These are phyloP conservation scores for Umbelopsis isabellina DNA, from an alignment of 192 early-diverging fungal genomes.

Conservation along the genomic window DNA sequence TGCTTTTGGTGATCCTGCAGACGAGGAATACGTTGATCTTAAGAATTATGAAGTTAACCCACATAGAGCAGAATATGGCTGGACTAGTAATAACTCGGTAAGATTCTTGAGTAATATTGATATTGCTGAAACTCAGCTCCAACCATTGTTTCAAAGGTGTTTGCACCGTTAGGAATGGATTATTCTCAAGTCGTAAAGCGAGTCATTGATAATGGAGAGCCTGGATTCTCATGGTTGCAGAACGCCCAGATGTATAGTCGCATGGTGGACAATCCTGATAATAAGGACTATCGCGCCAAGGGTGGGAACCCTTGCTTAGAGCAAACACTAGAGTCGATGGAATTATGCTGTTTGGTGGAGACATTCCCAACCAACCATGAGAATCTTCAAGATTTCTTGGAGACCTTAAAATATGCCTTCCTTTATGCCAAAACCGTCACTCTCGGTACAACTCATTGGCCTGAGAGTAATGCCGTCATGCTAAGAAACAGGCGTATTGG, in stretches of 20 bases:
- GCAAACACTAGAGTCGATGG: slow-evolving; percentile 50
- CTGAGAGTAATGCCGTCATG: slow-evolving; percentile 48
- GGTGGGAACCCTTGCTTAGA: slow-evolving; percentile 56
- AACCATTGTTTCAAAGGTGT: slow-evolving; percentile 27
- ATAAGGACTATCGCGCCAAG: slow-evolving; percentile 37
- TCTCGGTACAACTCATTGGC: slow-evolving; percentile 49
- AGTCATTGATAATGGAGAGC: slow-evolving; percentile 47
- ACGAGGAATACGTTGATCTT: slow-evolving; percentile 49
- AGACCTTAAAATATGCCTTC: slow-evolving; percentile 48
- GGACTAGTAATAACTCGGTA: slow-evolving; percentile 56
- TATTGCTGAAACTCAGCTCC: too few relatives aligned
- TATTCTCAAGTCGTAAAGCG: slow-evolving; percentile 39
- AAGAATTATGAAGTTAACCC: slow-evolving; percentile 55
- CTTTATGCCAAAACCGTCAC: slow-evolving; percentile 56
- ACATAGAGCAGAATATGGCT: slow-evolving; percentile 46
- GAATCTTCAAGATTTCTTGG: slow-evolving; percentile 42
- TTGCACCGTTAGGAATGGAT: slow-evolving; percentile 47
- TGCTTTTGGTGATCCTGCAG: slow-evolving; percentile 48
- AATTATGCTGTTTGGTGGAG: slow-evolving; percentile 54
- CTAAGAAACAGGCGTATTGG: slow-evolving; percentile 54
- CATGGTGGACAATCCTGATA: slow-evolving; percentile 37
- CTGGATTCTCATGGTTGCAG: slow-evolving; percentile 53
- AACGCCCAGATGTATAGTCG: slow-evolving; percentile 45
- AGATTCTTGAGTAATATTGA: neutral
- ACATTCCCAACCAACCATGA: slow-evolving; percentile 46